Base-by-base conservation (phyloP, 2,329 filamentous ascomycete species). In the Talaromyces sp. region DNA sequence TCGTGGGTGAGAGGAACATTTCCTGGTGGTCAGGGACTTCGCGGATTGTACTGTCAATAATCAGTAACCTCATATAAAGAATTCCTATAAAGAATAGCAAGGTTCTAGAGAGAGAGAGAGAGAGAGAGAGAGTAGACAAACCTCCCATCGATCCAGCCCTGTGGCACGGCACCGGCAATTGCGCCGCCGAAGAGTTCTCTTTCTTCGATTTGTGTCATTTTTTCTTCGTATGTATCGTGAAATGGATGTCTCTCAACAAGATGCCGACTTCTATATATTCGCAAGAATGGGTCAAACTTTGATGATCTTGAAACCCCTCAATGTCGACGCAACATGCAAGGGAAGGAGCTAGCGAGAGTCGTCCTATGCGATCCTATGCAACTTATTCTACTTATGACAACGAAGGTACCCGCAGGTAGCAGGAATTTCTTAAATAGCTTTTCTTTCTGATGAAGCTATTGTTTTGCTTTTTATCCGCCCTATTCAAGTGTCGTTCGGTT, bases 1-100 rank as follows among this genome's bases (percentile, higher is more conserved):
- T 93, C 68, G 90, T 85, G 69, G 86, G 85, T 75, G 96, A 92
- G 73, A 97, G 89, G 81, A 89, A 97, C 70, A 97, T 90, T 82
- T 97, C 94, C 81, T 98, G 93, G 77, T 96, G 91, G 67, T 78
- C 74, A 49, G 78, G 77, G 61, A 80, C 71, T 72, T 80, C 71
- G 66, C 75, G 75, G 58, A 78, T 69, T 61, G 70, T 68, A 66
- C 75, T 78, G 66, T 65, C 31, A 13, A 39, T n/a, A 47, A 25
- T 41, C 31, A 37, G 35, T 45, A 59, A 31, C 4, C 27, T 31
- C 27, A 6, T 31, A 31, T 8, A 31, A 31, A 31, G 27, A 7
- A 31, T 31, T 31, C 4, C 27, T 31, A 8, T 6, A 31, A 31
- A 31, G 27, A 6, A 31, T 5, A 31, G 27, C 27, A 31, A 31